Evolutionary conservation across 176 grass and related monocot species (phyloP), one percentile per base, ranked within the genome.

Genomic region (Zizania latifolia): DNA sequence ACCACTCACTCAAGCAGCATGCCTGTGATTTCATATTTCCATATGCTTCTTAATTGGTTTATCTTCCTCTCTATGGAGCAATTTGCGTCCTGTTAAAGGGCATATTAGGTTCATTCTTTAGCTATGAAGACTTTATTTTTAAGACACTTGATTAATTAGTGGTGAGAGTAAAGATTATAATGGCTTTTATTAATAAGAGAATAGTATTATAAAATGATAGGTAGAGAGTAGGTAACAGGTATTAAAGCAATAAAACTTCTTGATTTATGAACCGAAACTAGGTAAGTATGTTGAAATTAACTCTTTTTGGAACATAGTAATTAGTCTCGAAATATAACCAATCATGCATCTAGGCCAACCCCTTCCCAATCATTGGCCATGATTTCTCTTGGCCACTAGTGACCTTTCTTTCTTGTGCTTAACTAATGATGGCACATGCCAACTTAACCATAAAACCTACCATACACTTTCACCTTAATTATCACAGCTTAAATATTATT

Each of bases 351-450:
- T 4, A 10, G 65, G 73, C 85, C 26, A 60, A 58, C 60, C 60
- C 26, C 19, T 43, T 63, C 70, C 63, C 76, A 80, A 88, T 88
- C 81, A 84, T 88, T 75, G 54, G 71, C 2, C 56, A 84, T 80
- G 81, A 80, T 88, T 83, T 84, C 35, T n/a, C 37, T 75, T 84
- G 86, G 81, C 63, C 75, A 74, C 62, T 80, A 75, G 81, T 54
- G 43, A 63, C 60, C 13, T 76, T 79, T 84, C 70, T 88, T 75
- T 75, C 70, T 88, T 75, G 69, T 70, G 70, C 44, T 28, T 32
- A 22, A 38, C 54, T 80, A 75, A 88, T 80, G 70, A 88, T 84
- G 44, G 70, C 81, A 84, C 76, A 88, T 88, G 81, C 66, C 63
- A 83, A 14, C 62, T 79, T 84, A 83, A 88, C 85, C 30, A 87